Percentiles rank a stretch among this genome's conserved stretches.
Conservation (phyloP, 495 filamentous ascomycete genomes). For the Trichoderma parareesei region DNA sequence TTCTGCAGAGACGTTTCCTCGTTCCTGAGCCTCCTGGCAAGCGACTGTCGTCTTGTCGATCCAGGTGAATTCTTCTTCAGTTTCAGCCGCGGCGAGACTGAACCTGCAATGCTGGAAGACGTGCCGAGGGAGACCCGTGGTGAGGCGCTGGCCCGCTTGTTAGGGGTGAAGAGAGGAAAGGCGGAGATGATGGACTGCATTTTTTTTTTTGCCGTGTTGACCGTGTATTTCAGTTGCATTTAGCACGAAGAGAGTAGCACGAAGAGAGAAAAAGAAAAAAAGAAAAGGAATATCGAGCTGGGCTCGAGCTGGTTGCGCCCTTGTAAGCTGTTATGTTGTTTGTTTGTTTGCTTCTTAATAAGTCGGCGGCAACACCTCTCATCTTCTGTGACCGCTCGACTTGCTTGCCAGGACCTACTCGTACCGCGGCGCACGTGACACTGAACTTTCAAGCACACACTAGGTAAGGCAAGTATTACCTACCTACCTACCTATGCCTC, state of each 20-base stretch:
- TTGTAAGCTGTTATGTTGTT: too few relatives aligned
- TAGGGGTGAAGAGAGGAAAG: not conserved
- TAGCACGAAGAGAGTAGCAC: not conserved
- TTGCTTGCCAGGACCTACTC: too few relatives aligned
- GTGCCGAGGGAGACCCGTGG: not conserved
- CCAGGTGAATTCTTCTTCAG: not conserved
- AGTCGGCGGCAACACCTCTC: too few relatives aligned
- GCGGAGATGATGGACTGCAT: slow-evolving; percentile 3
- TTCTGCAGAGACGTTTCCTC: not conserved
- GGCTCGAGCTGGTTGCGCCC: too few relatives aligned
- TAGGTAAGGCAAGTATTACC: too few relatives aligned
- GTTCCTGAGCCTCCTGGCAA: not conserved
- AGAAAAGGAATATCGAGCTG: not conserved
- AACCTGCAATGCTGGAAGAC: not conserved
- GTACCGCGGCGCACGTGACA: too few relatives aligned
- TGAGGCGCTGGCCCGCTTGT: not conserved
- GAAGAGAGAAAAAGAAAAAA: not conserved
- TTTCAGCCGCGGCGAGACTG: not conserved
- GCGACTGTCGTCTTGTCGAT: not conserved
- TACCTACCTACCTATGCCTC: too few relatives aligned
- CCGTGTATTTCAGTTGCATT: not conserved
- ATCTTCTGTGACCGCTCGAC: too few relatives aligned
- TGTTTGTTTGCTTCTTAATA: too few relatives aligned
- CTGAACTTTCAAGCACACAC: too few relatives aligned
- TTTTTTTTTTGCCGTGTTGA: not conserved